phyloP scores from a whole-genome alignment of 345 rosid genomes.

The Reutealis trisperma region DNA sequence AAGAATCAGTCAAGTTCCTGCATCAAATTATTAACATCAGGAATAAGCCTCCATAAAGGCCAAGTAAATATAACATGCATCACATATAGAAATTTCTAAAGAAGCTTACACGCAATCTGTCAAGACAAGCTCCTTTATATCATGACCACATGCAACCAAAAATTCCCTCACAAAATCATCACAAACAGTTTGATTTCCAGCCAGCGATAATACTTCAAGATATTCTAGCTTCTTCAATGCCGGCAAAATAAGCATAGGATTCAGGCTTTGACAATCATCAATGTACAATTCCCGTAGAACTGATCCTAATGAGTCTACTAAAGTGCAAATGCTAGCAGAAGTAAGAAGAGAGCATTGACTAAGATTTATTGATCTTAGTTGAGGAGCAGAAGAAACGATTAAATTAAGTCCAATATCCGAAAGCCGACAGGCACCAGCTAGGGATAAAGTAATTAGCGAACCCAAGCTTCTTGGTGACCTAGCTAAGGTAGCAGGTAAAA shows the following conservation, averaged over 20 bases:
- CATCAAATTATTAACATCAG: slow-evolving; percentile 29
- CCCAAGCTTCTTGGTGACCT: slow-evolving; percentile 57
- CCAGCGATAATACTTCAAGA: slow-evolving; percentile 73
- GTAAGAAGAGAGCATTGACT: slow-evolving; percentile 85
- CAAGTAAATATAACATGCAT: slow-evolving; percentile 18
- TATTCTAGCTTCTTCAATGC: slow-evolving; percentile 60
- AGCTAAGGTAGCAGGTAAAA: slow-evolving; percentile 51
- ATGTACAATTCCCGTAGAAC: slow-evolving; percentile 68
- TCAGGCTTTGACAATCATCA: slow-evolving; percentile 73
- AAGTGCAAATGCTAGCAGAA: slow-evolving; percentile 49
- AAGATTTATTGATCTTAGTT: slow-evolving; percentile 67
- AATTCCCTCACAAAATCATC: slow-evolving; percentile 59
- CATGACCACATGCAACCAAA: slow-evolving; percentile 44
- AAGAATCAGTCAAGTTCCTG: slow-evolving; percentile 82
- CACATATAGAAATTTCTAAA: background rate
- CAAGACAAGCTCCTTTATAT: slow-evolving; percentile 70
- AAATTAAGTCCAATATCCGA: slow-evolving; percentile 66
- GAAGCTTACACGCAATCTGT: slow-evolving; percentile 65
- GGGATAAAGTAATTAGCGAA: slow-evolving; percentile 56
- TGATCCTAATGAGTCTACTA: slow-evolving; percentile 61
- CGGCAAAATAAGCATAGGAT: slow-evolving; percentile 57
- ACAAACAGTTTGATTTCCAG: slow-evolving; percentile 56
- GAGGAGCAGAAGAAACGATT: slow-evolving; percentile 64
- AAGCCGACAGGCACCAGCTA: slow-evolving; percentile 80
- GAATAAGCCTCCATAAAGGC: background rate